These are phyloP conservation scores for Dendrobium chrysotoxum DNA, from an alignment of 106 monocot genomes.

Conservation along the genomic window DNA sequence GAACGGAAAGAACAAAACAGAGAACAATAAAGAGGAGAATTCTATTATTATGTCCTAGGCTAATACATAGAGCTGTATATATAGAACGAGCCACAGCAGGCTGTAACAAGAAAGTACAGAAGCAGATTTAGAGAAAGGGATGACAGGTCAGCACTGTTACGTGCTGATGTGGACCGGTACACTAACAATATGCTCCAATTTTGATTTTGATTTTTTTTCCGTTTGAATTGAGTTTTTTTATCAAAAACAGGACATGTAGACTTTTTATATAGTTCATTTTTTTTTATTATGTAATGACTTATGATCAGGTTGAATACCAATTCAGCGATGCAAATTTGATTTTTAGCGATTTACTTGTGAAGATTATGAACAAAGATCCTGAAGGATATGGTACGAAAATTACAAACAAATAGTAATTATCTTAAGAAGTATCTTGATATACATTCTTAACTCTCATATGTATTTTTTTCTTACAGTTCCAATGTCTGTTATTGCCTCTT, in stretches of 20 bases:
- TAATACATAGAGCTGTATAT: too few relatives aligned
- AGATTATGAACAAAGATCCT: conserved; percentile 77
- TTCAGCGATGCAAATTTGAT: conserved; percentile 69
- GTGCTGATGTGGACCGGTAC: too few relatives aligned
- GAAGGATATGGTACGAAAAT: conserved; percentile 62
- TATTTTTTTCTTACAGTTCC: conserved; percentile 38
- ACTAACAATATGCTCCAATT: too few relatives aligned
- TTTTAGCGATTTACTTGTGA: conserved; percentile 63
- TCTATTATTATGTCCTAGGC: too few relatives aligned
- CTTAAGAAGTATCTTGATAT: background rate
- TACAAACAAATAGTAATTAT: background rate
- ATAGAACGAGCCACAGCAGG: too few relatives aligned
- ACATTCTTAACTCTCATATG: background rate
- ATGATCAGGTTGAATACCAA: conserved; percentile 55
- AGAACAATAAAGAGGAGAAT: too few relatives aligned
- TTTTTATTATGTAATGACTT: conserved; percentile 19
- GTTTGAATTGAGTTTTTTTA: background rate
- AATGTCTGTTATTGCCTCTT: conserved; percentile 59
- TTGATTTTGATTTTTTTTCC: background rate
- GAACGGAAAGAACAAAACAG: too few relatives aligned
- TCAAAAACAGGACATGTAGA: too few relatives aligned
- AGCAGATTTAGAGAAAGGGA: too few relatives aligned
- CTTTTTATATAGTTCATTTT: conserved; percentile 26
- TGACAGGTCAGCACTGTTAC: too few relatives aligned
- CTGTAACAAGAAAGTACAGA: too few relatives aligned